phyloP scores from a whole-genome alignment of 2,329 filamentous ascomycete genomes.

The Nothomitra cinnamomea region DNA sequence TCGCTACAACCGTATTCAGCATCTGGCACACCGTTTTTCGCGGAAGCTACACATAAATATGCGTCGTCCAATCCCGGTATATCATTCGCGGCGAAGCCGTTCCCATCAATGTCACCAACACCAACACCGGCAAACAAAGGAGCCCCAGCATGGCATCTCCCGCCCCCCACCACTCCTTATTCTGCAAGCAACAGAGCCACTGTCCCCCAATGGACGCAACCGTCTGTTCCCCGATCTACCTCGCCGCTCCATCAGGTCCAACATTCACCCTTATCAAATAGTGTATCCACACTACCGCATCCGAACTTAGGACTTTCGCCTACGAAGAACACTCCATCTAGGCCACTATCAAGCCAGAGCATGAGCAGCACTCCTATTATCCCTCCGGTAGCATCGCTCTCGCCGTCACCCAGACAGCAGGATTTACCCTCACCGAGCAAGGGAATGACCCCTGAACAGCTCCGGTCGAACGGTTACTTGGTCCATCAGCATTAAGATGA shows the following conservation, averaged over 20 bases:
- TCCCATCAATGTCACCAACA: not conserved
- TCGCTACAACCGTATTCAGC: not conserved
- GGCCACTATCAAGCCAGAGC: not conserved
- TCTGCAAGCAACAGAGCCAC: constrained; percentile 8
- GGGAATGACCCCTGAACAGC: not conserved
- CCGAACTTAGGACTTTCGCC: constrained; percentile 26
- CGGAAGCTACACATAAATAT: not conserved
- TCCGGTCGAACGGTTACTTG: not conserved
- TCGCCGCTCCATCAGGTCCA: constrained; percentile 11
- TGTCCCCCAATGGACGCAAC: constrained; percentile 13
- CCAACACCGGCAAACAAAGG: constrained; percentile 1
- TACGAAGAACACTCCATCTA: constrained; percentile 26
- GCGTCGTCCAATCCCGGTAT: not conserved
- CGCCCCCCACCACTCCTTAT: constrained; percentile 17
- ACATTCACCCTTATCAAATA: not conserved
- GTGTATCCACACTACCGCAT: constrained; percentile 11
- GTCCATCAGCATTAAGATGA: not conserved
- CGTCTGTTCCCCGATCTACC: constrained; percentile 20
- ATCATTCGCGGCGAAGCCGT: not conserved
- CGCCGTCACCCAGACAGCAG: constrained; percentile 2
- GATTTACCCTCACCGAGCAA: not conserved
- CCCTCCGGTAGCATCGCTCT: constrained; percentile 1
- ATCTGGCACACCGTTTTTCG: not conserved
- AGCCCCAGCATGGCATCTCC: constrained; percentile 31
- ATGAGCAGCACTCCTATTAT: not conserved